A percentile compares a stretch with the other conserved stretches of the same genome.
phyloP scores from a whole-genome alignment of 768 basidiomycete genomes.

The Macrolepiota fuliginosa region DNA sequence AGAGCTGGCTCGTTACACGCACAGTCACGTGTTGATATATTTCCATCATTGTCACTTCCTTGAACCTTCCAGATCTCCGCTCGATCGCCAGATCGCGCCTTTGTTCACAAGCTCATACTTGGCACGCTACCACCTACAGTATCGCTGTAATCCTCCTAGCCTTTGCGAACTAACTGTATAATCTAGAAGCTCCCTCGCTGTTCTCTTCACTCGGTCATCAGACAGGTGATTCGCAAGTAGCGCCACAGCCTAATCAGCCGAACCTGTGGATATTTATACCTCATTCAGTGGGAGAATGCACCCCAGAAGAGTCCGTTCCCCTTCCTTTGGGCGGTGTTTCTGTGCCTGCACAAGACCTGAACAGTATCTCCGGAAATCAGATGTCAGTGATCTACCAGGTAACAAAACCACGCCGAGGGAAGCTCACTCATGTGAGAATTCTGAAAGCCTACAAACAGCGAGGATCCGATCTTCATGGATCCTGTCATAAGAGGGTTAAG shows the following conservation, averaged over 20 bases:
- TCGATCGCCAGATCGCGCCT: not conserved
- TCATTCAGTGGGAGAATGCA: slow-evolving; percentile 6
- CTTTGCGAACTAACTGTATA: not conserved
- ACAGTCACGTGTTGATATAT: slow-evolving; percentile 11
- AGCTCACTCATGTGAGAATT: not conserved
- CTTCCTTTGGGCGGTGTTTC: slow-evolving; percentile 9
- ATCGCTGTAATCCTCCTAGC: not conserved
- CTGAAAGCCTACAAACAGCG: not conserved
- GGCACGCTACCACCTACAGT: not conserved
- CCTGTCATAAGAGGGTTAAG: not conserved
- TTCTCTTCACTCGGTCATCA: not conserved
- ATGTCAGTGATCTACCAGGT: not conserved
- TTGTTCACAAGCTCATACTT: not conserved
- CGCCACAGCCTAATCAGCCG: slow-evolving; percentile 1
- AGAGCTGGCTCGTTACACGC: slow-evolving; percentile 6
- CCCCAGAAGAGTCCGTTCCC: not conserved
- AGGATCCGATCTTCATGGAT: slow-evolving; percentile 1
- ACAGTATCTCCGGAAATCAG: slow-evolving; percentile 5
- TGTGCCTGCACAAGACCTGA: slow-evolving; percentile 5
- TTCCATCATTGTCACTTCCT: not conserved
- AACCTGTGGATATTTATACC: slow-evolving; percentile 2
- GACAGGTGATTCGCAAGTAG: not conserved
- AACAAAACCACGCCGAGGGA: not conserved
- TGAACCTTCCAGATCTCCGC: not conserved
- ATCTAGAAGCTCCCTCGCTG: not conserved